Evolutionary conservation across 2,329 filamentous ascomycete genomes (phyloP), one percentile per base, ranked within the genome.

Genomic region (Verticillium nonalfalfae): DNA sequence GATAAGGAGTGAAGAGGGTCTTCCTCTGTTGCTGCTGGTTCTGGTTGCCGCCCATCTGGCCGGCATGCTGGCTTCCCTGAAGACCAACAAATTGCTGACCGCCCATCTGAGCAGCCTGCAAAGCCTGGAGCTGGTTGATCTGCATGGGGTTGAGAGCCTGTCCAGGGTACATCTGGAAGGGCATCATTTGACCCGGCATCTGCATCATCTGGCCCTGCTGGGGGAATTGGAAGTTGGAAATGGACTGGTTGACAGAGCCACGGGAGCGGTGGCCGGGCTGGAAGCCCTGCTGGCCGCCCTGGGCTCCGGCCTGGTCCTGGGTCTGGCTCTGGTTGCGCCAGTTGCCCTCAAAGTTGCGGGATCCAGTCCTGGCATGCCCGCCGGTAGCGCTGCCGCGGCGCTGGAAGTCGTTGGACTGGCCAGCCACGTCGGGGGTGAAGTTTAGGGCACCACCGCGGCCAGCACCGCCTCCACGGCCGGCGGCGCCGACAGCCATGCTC

Each of bases 1-100:
- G 85, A 71, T 99, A 99, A 65, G 95, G 95, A 69, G 95, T 98
- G 79, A 99, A 99, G 26, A 99, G 85, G 1, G 95, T 99, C 84
- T 99, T 99, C 73, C 95, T 89, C 79, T 97, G 93, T 73, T 97
- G 92, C 71, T 95, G 90, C 65, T 89, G 86, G 67, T 87, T 83
- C 65, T 89, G 86, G 67, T 87, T 83, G 71, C 81, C 87, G 73
- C 78, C 86, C 74, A 85, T 71, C 66, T 83, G 86, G 36, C 34
- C 34, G 59, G 86, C 87, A 71, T 94, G 90, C 74, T 96, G 91
- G 71, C 88, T 90, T 52, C 82, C 79, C 69, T 85, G 82, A 38
- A 89, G 80, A 62, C 85, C 84, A 71, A 90, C 86, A 70, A 93
- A 83, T 66, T 86, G 85, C 72, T 93, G 90, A 18, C 88, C 88